Percentiles rank a stretch among this genome's conserved stretches.
Conservation (phyloP, 345 rosid species). For the Alliaria petiolata region DNA sequence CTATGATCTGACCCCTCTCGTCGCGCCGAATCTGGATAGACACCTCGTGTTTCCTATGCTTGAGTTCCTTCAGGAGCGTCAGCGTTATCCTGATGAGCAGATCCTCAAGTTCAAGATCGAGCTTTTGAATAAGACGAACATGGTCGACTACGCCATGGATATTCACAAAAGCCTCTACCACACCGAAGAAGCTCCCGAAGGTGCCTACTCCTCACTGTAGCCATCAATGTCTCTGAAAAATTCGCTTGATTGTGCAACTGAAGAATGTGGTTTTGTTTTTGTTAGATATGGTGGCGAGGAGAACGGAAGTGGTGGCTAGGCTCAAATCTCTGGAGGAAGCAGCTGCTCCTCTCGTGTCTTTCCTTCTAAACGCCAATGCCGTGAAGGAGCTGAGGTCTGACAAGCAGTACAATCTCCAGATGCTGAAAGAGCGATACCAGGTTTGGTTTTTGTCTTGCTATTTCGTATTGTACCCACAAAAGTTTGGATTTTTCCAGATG, state of each 20-base stretch:
- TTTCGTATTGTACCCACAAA: no score
- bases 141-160: constrained; percentile 99
- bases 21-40: constrained; percentile 71
- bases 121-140: constrained; percentile 85
- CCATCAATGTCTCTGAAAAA: background rate
- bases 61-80: constrained; percentile 86
- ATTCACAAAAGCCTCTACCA: constrained; percentile 92
- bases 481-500: no score
- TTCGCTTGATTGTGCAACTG: background rate
- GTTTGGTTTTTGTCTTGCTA: constrained; percentile 26
- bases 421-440: constrained; percentile 92
- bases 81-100: constrained; percentile 80
- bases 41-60: constrained; percentile 88
- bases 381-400: constrained; percentile 84
- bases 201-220: background rate
- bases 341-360: constrained; percentile 76
- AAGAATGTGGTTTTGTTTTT: constrained; percentile 31
- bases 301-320: constrained; percentile 80
- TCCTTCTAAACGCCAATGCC: constrained; percentile 69
- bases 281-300: constrained; percentile 82
- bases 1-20: constrained; percentile 67
- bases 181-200: constrained; percentile 83
- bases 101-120: constrained; percentile 86
- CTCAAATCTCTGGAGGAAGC: constrained; percentile 86
- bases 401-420: constrained; percentile 83